phyloP scores from a whole-genome alignment of 345 rosid species.

The Balakata baccata region DNA sequence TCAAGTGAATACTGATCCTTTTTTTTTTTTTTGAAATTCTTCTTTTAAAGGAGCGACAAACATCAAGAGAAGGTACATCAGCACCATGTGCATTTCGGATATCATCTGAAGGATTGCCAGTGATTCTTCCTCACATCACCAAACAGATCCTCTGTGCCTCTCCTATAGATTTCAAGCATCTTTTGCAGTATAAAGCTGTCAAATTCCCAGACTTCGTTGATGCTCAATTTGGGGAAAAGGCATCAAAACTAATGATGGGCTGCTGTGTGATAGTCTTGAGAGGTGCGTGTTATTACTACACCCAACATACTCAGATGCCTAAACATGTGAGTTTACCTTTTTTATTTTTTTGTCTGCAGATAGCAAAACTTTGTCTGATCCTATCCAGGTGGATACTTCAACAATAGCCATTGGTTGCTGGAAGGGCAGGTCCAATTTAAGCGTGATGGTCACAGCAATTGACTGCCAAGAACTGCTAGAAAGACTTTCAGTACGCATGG shows the following conservation, averaged over 20 bases:
- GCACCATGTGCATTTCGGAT: constrained; percentile 79
- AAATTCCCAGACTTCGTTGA: constrained; percentile 67
- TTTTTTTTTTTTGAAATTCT: background rate
- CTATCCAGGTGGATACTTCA: constrained; percentile 40
- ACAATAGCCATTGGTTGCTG: constrained; percentile 90
- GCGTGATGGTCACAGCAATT: constrained; percentile 77
- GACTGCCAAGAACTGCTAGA: constrained; percentile 78
- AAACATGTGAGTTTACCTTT: background rate
- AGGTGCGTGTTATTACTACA: constrained; percentile 36
- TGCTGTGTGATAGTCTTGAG: constrained; percentile 70
- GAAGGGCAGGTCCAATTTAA: constrained; percentile 76
- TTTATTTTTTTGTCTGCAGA: constrained; percentile 34
- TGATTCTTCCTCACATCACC: constrained; percentile 80
- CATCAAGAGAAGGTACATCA: constrained; percentile 71
- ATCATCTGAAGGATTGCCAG: constrained; percentile 90
- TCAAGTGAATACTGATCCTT: background rate
- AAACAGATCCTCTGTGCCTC: constrained; percentile 73
- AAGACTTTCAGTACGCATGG: constrained; percentile 54
- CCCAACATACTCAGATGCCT: background rate
- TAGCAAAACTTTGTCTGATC: constrained; percentile 29
- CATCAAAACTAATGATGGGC: constrained; percentile 68
- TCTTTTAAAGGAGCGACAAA: constrained; percentile 64
- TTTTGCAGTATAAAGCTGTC: constrained; percentile 69
- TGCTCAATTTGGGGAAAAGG: constrained; percentile 62
- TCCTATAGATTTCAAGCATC: constrained; percentile 70